phyloP scores from a whole-genome alignment of 331 rosid genomes.

The Saraca asoca region DNA sequence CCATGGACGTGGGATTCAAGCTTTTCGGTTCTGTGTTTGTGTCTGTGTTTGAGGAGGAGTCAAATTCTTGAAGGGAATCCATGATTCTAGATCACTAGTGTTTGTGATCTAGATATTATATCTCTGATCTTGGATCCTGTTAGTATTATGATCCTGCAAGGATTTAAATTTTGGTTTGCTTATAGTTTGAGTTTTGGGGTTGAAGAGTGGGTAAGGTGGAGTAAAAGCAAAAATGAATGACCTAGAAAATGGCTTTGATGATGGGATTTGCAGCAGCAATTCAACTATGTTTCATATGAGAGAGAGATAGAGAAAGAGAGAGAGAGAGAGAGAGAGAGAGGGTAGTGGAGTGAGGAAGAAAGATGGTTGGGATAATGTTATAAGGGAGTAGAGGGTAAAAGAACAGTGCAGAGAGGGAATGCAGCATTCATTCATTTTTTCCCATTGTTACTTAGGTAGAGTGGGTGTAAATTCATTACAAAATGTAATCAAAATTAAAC shows the following conservation, averaged over 20 bases:
- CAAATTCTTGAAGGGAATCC: conserved; percentile 63
- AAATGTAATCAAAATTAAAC: too few relatives aligned
- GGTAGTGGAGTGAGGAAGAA: background rate
- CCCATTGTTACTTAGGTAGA: too few relatives aligned
- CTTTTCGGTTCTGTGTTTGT: background rate
- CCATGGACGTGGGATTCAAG: conserved; percentile 23
- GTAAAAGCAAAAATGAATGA: background rate
- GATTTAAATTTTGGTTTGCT: too few relatives aligned
- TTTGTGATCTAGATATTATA: conserved; percentile 5
- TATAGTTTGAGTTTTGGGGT: background rate
- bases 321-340: conserved; percentile 26
- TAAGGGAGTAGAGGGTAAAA: conserved; percentile 40
- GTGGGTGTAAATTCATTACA: too few relatives aligned
- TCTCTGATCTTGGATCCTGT: conserved; percentile 29
- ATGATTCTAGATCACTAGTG: conserved; percentile 20
- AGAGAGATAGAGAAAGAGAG: conserved; percentile 29
- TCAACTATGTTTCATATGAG: conserved; percentile 10
- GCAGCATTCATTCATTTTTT: background rate
- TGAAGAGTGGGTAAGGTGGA: background rate
- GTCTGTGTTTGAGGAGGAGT: conserved; percentile 32
- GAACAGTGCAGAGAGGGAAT: conserved; percentile 32
- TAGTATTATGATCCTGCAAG: background rate
- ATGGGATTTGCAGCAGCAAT: conserved; percentile 33
- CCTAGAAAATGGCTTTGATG: conserved; percentile 29
- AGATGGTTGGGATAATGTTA: conserved; percentile 31